These are phyloP conservation scores for Neonectria magnoliae DNA, from an alignment of 2,329 filamentous ascomycete genomes.

Conservation along the genomic window DNA sequence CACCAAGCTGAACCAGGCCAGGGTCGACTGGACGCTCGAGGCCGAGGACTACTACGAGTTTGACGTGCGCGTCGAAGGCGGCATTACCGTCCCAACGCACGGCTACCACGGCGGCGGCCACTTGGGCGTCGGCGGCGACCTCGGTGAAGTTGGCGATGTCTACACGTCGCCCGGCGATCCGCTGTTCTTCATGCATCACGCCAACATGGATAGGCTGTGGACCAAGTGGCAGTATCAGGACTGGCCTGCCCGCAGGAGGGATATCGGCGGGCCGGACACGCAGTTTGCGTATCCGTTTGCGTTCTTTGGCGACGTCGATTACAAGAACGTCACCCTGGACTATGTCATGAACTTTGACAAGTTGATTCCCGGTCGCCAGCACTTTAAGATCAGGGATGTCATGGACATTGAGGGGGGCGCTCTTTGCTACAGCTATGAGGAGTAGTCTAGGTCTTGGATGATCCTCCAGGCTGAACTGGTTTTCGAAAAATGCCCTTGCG, in stretches of 20 bases:
- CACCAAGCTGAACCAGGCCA: conserved; percentile 20
- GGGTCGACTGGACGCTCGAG: conserved; percentile 30
- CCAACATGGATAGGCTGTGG: conserved; percentile 41
- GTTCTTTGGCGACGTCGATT: conserved; percentile 44
- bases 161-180: conserved; percentile 38
- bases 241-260: conserved; percentile 41
- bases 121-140: conserved; percentile 41
- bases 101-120: conserved; percentile 41
- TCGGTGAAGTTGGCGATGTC: conserved; percentile 44
- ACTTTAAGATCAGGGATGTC: conserved; percentile 20
- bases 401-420: conserved; percentile 24
- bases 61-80: conserved; percentile 42
- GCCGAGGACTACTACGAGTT: conserved; percentile 41
- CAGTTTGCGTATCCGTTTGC: conserved; percentile 47
- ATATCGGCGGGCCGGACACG: conserved; percentile 47
- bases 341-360: conserved; percentile 27
- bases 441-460: not conserved
- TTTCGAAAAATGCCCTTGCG: not conserved
- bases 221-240: conserved; percentile 46
- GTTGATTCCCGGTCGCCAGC: conserved; percentile 11
- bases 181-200: conserved; percentile 42
- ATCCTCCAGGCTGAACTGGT: not conserved
- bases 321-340: conserved; percentile 48
- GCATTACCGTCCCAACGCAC: conserved; percentile 29
- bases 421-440: conserved; percentile 25